Evolutionary conservation across 768 basidiomycete genomes (phyloP).

Genomic region (Mycena galericulata): DNA sequence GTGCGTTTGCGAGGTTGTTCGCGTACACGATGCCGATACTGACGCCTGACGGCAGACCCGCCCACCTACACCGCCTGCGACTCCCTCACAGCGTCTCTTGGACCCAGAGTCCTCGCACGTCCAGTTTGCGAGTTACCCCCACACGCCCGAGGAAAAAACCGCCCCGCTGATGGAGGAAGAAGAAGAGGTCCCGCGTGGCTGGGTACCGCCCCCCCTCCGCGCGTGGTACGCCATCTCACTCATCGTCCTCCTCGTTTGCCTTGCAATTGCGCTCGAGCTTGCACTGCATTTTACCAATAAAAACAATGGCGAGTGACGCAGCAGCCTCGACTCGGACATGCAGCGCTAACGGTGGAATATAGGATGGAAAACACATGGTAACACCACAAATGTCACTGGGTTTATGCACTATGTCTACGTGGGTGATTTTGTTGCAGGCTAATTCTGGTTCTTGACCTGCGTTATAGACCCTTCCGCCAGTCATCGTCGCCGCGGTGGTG

Average conservation of each 20-base stretch:
- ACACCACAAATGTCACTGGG: slow-evolving; percentile 46
- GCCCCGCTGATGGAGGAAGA: slow-evolving; percentile 30
- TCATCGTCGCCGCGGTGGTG: slow-evolving; percentile 60
- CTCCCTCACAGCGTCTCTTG: slow-evolving; percentile 32
- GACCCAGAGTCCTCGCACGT: slow-evolving; percentile 29
- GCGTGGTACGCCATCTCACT: slow-evolving; percentile 61
- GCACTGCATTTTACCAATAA: slow-evolving; percentile 60
- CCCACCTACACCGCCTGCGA: slow-evolving; percentile 24
- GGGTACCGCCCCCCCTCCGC: slow-evolving; percentile 60
- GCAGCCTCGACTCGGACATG: neutral
- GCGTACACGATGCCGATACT: neutral
- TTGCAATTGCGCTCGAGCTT: slow-evolving; percentile 60
- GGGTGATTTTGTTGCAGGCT: slow-evolving; percentile 35
- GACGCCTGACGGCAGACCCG: neutral
- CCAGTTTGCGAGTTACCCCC: slow-evolving; percentile 34
- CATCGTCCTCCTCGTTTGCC: slow-evolving; percentile 49
- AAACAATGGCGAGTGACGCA: slow-evolving; percentile 51
- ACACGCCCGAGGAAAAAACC: slow-evolving; percentile 25
- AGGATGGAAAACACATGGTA: slow-evolving; percentile 59
- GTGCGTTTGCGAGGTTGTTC: neutral
- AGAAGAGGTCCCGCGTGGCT: slow-evolving; percentile 34
- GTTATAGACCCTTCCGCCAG: slow-evolving; percentile 63
- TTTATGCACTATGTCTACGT: slow-evolving; percentile 68
- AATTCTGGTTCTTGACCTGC: slow-evolving; percentile 7
- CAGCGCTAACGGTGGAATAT: neutral